Evolutionary conservation across 768 basidiomycete species (phyloP), one percentile per base, ranked within the genome.

Genomic region (Crepidotus variabilis): DNA sequence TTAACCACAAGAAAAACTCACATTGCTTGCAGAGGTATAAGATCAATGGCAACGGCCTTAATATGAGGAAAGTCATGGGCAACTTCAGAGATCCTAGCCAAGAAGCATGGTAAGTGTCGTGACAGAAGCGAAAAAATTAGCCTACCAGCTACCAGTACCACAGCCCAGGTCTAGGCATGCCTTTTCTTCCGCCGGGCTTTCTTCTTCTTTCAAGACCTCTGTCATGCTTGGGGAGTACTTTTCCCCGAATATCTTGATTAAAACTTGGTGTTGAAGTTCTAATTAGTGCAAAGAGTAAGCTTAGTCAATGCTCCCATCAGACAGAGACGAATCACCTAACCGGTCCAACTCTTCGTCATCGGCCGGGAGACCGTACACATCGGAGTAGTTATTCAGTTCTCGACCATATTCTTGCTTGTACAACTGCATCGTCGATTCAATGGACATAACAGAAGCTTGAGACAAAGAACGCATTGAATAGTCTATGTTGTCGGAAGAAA

Each of bases 21-120:
- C 89, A 75, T 54, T 51, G 80, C 79, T 70, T 89, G 85, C 87
- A 91, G 87, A 53, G 90, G 90, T 59, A 90, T 84, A 21, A 92
- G 75, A 70, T 92, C 90, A 24, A 92, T 87, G 35, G 86, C 90
- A 24, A 92, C 86, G 21, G 81, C 79, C 59, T 72, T 77, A 68
- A 81, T 83, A 60, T 86, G 67, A 33, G 90, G 88, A 66, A 86
- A 92, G 63, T 90, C 86, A 48, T 77, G 76, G 33, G 88, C 88
- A 33, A 85, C 74, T 43, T 91, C 86, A 68, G 87, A 78, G 61
- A 91, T 88, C 90, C 90, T 92, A 59, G 32, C 39, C 45, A 18
- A 51, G 51, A 28, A 8, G 32, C 23, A 24, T n/a, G 51, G 33
- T 14, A 14, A 47, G 46, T 52, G 24, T 59, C n/a, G n/a, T 74